Conservation (phyloP, 345 rosid genomes). For the Erucastrum elatum region DNA sequence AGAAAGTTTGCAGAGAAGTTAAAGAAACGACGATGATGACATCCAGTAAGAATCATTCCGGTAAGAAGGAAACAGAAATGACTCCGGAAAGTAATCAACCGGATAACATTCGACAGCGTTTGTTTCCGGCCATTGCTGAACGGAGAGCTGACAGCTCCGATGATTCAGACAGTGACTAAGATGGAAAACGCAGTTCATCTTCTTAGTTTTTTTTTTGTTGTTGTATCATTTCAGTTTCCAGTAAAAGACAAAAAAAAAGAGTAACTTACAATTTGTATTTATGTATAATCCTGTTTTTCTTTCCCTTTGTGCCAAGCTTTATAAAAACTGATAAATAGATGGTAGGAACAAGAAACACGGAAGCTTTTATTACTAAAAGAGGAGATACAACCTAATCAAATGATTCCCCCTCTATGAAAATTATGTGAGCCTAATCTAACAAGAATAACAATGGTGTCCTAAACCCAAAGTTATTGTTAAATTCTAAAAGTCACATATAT, state of each 20-base stretch:
- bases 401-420: slow-evolving; percentile 16
- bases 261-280: neutral
- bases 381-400: slow-evolving; percentile 21
- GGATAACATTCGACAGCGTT: slow-evolving; percentile 46
- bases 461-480: slow-evolving; percentile 32
- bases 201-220: neutral
- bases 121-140: slow-evolving; percentile 71
- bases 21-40: slow-evolving; percentile 39
- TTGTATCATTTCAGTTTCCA: neutral
- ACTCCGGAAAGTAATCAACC: slow-evolving; percentile 42
- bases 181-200: neutral
- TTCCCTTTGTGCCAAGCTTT: slow-evolving; percentile 1
- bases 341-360: slow-evolving; percentile 21
- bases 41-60: slow-evolving; percentile 25
- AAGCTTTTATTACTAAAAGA: slow-evolving; percentile 18
- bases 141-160: slow-evolving; percentile 52
- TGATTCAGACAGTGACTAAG: slow-evolving; percentile 49
- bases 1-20: slow-evolving; percentile 69
- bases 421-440: slow-evolving; percentile 36
- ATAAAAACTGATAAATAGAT: neutral
- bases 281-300: neutral
- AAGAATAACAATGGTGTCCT: slow-evolving; percentile 27
- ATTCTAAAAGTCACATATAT: slow-evolving; percentile 34
- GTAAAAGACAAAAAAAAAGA: neutral
- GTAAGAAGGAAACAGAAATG: slow-evolving; percentile 37